Base-by-base conservation (phyloP, 441 rosid genomes). In the Gossypium laxum region DNA sequence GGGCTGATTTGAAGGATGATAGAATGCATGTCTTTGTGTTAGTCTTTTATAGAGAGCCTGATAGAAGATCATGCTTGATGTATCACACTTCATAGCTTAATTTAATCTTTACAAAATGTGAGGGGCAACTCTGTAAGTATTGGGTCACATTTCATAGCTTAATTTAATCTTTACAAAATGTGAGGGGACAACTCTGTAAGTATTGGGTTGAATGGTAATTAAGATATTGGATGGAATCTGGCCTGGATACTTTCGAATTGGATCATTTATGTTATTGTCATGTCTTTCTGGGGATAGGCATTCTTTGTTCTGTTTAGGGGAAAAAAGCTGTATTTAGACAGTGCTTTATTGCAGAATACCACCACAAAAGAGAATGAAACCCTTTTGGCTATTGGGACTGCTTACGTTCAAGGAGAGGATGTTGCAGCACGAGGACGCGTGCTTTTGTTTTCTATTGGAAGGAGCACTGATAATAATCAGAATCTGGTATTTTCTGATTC, bases 351-450 rank as follows among this genome's bases (percentile, higher is more conserved):
- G 71, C 92, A 94, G 99, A 94, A 94, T 78, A 78, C 90, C 72
- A 83, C 78, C 75, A 94, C 94, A 55, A 78, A 81, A 74, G 98
- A 92, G 77, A 94, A 92, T 75, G 98, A 94, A 75, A 86, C 90
- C 28, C 87, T 92, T 76, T 82, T 94, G 79, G 98, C 98, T 55
- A 75, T 91, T 80, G 99, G 98, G 71, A 94, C 99, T 79, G 98
- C 98, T 38, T 94, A 92, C 73, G 93, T 88, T 75, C 99, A 94
- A 86, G 98, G 99, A 76, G 99, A 94, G 89, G 99, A 92, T 86
- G 99, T 94, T 76, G 99, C 98, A 55, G 98, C 91, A 58, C 89
- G 98, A 79, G 98, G 99, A 38, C 98, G 98, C 47, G 87, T 94
- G 56, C 87, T 94, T 77, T 84, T 94, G 77, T 94, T 81, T 84